These are phyloP conservation scores for Santalum album DNA, from an alignment of 164 flowering plant species.

Conservation along the genomic window DNA sequence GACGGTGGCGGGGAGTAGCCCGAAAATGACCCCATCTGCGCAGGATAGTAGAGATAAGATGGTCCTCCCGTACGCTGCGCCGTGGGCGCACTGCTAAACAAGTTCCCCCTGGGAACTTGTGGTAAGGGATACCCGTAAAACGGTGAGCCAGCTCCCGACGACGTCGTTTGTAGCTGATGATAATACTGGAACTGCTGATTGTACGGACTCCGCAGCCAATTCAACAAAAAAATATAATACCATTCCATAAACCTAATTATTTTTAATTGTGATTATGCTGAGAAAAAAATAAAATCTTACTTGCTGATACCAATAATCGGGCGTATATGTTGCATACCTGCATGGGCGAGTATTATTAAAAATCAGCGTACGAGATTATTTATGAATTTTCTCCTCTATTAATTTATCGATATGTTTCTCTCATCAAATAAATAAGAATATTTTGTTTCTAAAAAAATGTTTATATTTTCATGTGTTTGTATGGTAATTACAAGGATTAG, in stretches of 20 bases:
- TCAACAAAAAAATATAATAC: too few species aligned
- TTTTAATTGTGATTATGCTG: background rate
- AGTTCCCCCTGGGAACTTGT: slow-evolving; percentile 33
- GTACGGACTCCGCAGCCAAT: slow-evolving; percentile 31
- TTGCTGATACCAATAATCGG: slow-evolving; percentile 54
- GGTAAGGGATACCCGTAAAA: slow-evolving; percentile 59
- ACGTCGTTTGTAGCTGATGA: slow-evolving; percentile 33
- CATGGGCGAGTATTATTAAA: too few species aligned
- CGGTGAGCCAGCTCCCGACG: slow-evolving; percentile 41
- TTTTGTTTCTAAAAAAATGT: too few species aligned
- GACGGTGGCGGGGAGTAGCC: slow-evolving; percentile 19
- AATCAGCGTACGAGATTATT: too few species aligned
- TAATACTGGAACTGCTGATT: slow-evolving; percentile 49
- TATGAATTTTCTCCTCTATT: too few species aligned
- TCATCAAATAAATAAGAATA: too few species aligned
- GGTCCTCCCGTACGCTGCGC: slow-evolving; percentile 36
- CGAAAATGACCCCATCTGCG: slow-evolving; percentile 25
- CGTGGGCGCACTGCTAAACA: slow-evolving; percentile 17
- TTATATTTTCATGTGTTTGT: too few species aligned
- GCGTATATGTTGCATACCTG: slow-evolving; percentile 51
- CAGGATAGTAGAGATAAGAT: slow-evolving; percentile 53
- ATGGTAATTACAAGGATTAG: too few species aligned
- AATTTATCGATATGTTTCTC: too few species aligned
- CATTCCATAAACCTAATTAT: too few species aligned
- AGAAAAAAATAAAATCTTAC: slow-evolving; percentile 22